These are phyloP conservation scores for Ophiognomonia clavigignenti-juglandacearum DNA, from an alignment of 2,329 filamentous ascomycete genomes.

Conservation along the genomic window DNA sequence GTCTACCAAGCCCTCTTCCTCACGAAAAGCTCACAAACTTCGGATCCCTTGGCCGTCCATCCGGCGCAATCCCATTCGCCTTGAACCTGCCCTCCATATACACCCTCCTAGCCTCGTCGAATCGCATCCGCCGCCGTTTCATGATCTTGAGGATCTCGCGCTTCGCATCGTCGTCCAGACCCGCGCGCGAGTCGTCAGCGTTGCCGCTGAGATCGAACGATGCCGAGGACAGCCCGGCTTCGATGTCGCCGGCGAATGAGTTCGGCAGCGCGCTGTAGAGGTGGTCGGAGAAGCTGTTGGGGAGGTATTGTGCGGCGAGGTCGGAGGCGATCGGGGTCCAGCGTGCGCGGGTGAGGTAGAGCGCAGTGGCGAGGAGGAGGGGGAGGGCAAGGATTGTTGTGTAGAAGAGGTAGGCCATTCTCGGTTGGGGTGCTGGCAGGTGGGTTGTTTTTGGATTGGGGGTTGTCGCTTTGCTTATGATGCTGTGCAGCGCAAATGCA, in stretches of 20 bases:
- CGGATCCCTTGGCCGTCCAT: slow-evolving; percentile 83
- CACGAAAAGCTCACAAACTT: slow-evolving; percentile 92
- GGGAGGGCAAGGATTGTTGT: slow-evolving; percentile 62
- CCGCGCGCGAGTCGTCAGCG: slow-evolving; percentile 73
- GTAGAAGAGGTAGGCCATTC: slow-evolving; percentile 80
- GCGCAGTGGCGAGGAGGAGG: slow-evolving; percentile 65
- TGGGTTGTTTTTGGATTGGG: neutral
- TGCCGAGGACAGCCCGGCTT: slow-evolving; percentile 76
- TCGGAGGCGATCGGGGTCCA: slow-evolving; percentile 74
- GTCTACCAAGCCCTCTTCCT: slow-evolving; percentile 17
- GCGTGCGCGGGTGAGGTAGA: slow-evolving; percentile 73
- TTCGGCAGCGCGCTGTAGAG: slow-evolving; percentile 74
- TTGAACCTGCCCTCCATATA: slow-evolving; percentile 84
- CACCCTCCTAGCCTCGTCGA: slow-evolving; percentile 84
- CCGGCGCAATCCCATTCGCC: slow-evolving; percentile 81
- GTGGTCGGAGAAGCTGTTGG: slow-evolving; percentile 52
- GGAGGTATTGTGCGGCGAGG: slow-evolving; percentile 45
- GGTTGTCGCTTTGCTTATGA: neutral
- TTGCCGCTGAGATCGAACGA: slow-evolving; percentile 83
- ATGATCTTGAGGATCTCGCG: slow-evolving; percentile 82
- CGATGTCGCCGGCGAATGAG: slow-evolving; percentile 78
- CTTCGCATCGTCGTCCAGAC: slow-evolving; percentile 78
- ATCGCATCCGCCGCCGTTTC: slow-evolving; percentile 75
- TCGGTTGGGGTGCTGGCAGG: slow-evolving; percentile 21
- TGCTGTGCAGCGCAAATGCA: neutral